phyloP scores from a whole-genome alignment of 2,329 filamentous ascomycete genomes.

The Ceratocystis harringtonii region DNA sequence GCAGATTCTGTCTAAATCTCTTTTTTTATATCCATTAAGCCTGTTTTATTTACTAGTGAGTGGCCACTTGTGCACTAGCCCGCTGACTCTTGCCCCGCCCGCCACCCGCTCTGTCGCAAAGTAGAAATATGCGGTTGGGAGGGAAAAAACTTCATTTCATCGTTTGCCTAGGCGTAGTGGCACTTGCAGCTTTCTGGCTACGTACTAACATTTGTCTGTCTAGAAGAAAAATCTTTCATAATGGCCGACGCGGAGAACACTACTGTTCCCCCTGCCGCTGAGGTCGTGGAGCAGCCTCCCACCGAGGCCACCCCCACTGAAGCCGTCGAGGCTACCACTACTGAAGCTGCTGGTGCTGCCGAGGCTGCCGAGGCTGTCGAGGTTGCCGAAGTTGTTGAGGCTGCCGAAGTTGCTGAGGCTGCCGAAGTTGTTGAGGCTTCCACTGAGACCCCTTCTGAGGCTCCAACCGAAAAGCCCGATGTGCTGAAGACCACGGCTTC shows the following conservation, averaged over 20 bases:
- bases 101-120: slow-evolving; percentile 16
- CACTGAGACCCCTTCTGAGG: slow-evolving; percentile 20
- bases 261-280: slow-evolving; percentile 18
- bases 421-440: slow-evolving; percentile 19
- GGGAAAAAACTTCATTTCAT: slow-evolving; percentile 10
- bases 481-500: slow-evolving; percentile 34
- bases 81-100: slow-evolving; percentile 15
- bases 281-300: slow-evolving; percentile 19
- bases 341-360: slow-evolving; percentile 7
- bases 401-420: slow-evolving; percentile 19
- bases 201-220: not conserved
- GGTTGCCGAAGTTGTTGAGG: slow-evolving; percentile 19
- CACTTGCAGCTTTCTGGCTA: not conserved
- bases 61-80: not conserved
- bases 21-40: not conserved
- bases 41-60: not conserved
- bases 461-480: slow-evolving; percentile 21
- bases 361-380: slow-evolving; percentile 15
- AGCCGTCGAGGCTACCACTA: slow-evolving; percentile 18
- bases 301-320: slow-evolving; percentile 21
- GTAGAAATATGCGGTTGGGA: not conserved
- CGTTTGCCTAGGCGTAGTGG: not conserved
- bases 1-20: not conserved
- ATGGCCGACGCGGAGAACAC: slow-evolving; percentile 17
- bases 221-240: not conserved